A percentile compares a stretch with the other conserved stretches of the same genome.
These are phyloP conservation scores for Aspergillus campestris DNA, from an alignment of 495 filamentous ascomycete species.

Conservation along the genomic window DNA sequence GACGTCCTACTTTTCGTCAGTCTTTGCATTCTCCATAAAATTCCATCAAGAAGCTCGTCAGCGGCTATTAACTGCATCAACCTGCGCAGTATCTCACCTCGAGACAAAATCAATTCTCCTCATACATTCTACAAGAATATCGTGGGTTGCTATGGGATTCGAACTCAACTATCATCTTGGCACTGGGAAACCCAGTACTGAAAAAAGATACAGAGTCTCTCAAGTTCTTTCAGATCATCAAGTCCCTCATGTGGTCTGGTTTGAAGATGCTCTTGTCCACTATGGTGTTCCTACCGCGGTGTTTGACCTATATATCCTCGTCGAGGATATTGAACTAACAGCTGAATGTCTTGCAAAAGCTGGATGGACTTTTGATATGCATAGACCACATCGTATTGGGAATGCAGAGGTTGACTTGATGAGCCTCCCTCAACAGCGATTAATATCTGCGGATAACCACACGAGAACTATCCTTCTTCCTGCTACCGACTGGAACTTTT, in stretches of 20 bases:
- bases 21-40: too few species aligned
- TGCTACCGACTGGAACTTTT: constrained; percentile 12
- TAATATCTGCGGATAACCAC: constrained; percentile 7
- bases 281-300: constrained; percentile 19
- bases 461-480: constrained; percentile 15
- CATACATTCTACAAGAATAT: too few species aligned
- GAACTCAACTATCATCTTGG: too few species aligned
- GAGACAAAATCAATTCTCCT: too few species aligned
- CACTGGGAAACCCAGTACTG: too few species aligned
- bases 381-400: constrained; percentile 9
- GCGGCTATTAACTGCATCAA: too few species aligned
- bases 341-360: constrained; percentile 6
- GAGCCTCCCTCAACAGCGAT: constrained; percentile 7
- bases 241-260: constrained; percentile 12
- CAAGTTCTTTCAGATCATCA: not conserved
- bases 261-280: constrained; percentile 19
- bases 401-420: constrained; percentile 5
- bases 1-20: too few species aligned
- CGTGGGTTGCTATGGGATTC: too few species aligned
- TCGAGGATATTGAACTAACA: constrained; percentile 13
- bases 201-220: too few species aligned
- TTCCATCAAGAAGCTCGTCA: too few species aligned
- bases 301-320: constrained; percentile 21
- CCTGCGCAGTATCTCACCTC: too few species aligned
- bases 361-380: constrained; percentile 13